phyloP scores from a whole-genome alignment of 306 rosid genomes.

The Quercus ilex region DNA sequence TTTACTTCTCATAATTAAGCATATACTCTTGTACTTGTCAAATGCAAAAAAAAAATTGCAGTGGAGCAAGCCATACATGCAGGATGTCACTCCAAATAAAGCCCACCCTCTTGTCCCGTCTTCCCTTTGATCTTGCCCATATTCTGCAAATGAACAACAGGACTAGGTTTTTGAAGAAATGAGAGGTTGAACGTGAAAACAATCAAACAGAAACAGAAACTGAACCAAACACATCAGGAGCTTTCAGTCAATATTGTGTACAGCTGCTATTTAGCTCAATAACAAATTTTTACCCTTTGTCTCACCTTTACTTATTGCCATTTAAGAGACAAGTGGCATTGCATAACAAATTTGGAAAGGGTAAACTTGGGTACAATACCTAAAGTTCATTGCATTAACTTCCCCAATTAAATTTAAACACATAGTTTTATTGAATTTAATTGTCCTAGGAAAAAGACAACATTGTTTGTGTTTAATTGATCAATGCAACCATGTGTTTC shows the following conservation, averaged over 20 bases:
- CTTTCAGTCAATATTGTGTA: background rate
- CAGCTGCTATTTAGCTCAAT: background rate
- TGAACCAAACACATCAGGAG: background rate
- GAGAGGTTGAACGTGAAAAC: background rate
- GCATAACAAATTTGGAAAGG: conserved; percentile 8
- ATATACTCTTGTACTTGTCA: background rate
- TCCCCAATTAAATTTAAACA: no score
- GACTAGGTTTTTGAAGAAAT: conserved; percentile 5
- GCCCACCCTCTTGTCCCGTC: conserved; percentile 79
- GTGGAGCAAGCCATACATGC: conserved; percentile 61
- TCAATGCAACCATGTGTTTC: no score
- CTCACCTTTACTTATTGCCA: background rate
- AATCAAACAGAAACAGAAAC: background rate
- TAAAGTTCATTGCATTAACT: no score
- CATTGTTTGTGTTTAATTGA: no score
- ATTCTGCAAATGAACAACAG: conserved; percentile 59
- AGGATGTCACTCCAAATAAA: conserved; percentile 79
- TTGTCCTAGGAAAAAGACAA: no score
- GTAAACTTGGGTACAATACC: no score
- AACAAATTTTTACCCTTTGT: background rate
- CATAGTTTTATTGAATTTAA: no score
- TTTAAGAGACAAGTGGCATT: background rate
- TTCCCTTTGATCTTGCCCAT: conserved; percentile 50
- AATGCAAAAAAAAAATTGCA: background rate
- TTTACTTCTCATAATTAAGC: conserved; percentile 9